Conservation (phyloP, 1,284 basidiomycete species). For the Paramarasmius palmivorus region DNA sequence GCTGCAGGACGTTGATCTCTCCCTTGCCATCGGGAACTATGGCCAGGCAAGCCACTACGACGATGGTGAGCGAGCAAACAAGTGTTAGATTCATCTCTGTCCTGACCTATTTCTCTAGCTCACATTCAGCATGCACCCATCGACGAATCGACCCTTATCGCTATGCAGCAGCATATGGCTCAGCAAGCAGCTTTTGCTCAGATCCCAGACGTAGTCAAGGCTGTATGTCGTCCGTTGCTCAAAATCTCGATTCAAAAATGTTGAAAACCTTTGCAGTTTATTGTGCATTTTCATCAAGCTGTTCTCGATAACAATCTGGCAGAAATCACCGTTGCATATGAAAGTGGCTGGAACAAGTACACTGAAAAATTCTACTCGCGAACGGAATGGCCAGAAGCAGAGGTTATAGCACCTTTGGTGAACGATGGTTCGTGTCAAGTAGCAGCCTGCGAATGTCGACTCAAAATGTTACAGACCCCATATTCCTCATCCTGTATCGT, state of each 20-base stretch:
- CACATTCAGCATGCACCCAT: constrained; percentile 58
- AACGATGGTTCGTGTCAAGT: constrained; percentile 68
- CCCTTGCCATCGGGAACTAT: constrained; percentile 70
- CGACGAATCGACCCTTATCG: constrained; percentile 64
- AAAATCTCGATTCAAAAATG: constrained; percentile 6
- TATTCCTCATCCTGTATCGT: constrained; percentile 95
- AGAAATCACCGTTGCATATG: constrained; percentile 90
- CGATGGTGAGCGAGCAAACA: constrained; percentile 48
- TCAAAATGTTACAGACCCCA: constrained; percentile 60
- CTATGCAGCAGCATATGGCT: constrained; percentile 78
- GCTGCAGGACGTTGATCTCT: constrained; percentile 70
- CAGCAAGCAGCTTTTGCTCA: constrained; percentile 77
- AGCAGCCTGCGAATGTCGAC: neutral
- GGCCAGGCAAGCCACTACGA: constrained; percentile 68
- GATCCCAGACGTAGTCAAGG: constrained; percentile 81
- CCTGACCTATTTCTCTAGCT: constrained; percentile 23
- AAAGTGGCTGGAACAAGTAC: constrained; percentile 95
- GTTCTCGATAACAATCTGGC: constrained; percentile 84
- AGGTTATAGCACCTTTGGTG: constrained; percentile 91
- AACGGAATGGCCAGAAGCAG: constrained; percentile 97
- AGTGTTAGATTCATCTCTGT: neutral
- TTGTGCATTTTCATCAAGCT: constrained; percentile 89
- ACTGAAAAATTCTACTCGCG: constrained; percentile 95
- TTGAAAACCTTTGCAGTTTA: constrained; percentile 58
- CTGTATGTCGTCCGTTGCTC: constrained; percentile 45